phyloP scores from a whole-genome alignment of 768 basidiomycete genomes.

The Postia placenta region DNA sequence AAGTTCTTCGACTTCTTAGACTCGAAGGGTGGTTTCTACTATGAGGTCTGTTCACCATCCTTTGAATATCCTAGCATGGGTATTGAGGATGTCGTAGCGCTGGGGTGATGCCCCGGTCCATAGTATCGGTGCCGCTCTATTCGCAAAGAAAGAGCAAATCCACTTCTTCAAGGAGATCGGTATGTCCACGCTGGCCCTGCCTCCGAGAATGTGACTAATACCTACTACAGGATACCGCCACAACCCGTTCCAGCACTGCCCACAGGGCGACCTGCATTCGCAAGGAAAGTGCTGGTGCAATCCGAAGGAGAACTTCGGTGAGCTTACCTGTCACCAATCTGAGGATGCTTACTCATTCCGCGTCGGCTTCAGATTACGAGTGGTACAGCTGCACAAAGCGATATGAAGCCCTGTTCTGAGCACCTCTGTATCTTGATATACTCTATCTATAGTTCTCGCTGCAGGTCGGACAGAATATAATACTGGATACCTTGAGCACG shows the following conservation, averaged over 20 bases:
- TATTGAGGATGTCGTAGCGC: conserved; percentile 36
- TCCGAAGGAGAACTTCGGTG: conserved; percentile 66
- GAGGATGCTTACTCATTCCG: too few species aligned
- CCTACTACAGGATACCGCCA: conserved; percentile 68
- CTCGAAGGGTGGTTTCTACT: conserved; percentile 51
- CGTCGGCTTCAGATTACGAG: conserved; percentile 52
- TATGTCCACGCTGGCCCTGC: too few species aligned
- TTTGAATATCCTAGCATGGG: not conserved
- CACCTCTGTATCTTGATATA: not conserved
- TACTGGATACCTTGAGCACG: not conserved
- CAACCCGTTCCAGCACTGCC: conserved; percentile 92
- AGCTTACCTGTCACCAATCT: too few species aligned
- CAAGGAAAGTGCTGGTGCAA: conserved; percentile 88
- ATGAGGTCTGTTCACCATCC: conserved; percentile 33
- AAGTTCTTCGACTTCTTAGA: conserved; percentile 56
- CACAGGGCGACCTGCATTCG: conserved; percentile 65
- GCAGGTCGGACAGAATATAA: not conserved
- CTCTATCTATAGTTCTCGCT: not conserved
- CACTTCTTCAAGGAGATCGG: conserved; percentile 94
- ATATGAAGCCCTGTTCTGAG: conserved; percentile 59
- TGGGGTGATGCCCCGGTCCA: conserved; percentile 91
- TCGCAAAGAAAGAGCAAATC: conserved; percentile 83
- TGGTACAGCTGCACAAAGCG: conserved; percentile 86
- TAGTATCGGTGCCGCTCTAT: conserved; percentile 82
- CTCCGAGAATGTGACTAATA: too few species aligned